Base-by-base conservation (phyloP, 139 green algal genomes). In the Mychonastes homosphaera region DNA sequence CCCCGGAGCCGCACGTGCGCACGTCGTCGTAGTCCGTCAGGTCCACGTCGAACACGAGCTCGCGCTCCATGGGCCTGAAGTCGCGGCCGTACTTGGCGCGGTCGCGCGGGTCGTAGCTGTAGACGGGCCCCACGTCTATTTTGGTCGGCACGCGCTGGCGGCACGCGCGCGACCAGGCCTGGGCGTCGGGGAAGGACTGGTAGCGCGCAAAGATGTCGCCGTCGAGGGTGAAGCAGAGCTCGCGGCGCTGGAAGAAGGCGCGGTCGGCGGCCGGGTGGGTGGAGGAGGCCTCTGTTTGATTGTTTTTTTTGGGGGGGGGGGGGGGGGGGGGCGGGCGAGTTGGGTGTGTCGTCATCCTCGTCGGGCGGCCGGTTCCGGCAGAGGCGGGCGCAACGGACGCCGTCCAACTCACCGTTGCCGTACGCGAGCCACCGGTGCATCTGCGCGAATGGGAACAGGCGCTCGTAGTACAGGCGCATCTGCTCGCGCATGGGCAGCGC, bases 1-100 rank as follows among this genome's bases (percentile, higher is more conserved):
- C 87, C 0, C 69, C 82, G 13, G 71, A 84, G 50, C 87, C 87
- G 62, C 86, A 97, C 0, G 84, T 94, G n/a, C 92, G 74, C 50
- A 98, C 84, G 62, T 98, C 89, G 40, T 99, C 92, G 62, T 99
- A 99, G 70, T 98, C 92, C 10, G 85, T 95, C 64, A 99, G 70
- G 63, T 99, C 92, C 46, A 98, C 93, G 52, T 99, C 92, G 69
- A 99, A 95, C 39, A 99, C 92, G 26, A 99, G 78, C 80, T 99
- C 92, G 19, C 91, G 71, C 63, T 97, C 83, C 39, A 90, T 62
- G 1, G 88, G 86, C 16, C 56, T 30, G 62, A 98, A 97, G 30
- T 43, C 80, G 35, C 59, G 64, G 19, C 41, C 33, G 24, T 59
- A 79, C 65, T 82, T 82, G 51, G 66, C 62, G 2, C 90, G 52